Evolutionary conservation across 148 eudicot species (phyloP).

Genomic region (Camellia granthamiana): DNA sequence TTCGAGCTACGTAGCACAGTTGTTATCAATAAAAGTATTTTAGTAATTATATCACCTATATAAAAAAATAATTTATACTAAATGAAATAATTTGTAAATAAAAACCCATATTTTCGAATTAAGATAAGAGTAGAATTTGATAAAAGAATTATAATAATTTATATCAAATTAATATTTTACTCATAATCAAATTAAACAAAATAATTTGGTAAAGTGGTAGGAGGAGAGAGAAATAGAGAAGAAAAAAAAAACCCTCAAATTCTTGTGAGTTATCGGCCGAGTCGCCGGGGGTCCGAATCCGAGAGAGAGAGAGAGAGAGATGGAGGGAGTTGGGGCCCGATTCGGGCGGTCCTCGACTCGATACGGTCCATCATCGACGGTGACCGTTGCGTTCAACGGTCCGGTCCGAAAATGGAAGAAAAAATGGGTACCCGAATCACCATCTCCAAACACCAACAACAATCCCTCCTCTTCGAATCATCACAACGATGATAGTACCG

Average conservation of each 20-base stretch:
- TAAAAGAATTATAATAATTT: no score
- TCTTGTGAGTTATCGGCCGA: conserved; percentile 13
- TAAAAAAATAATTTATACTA: no score
- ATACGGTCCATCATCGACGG: conserved; percentile 57
- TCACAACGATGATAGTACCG: conserved; percentile 14
- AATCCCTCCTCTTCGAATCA: conserved; percentile 16
- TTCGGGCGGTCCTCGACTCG: conserved; percentile 76
- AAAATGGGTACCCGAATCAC: conserved; percentile 64
- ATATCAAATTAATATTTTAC: no score
- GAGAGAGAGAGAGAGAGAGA: conserved; percentile 10
- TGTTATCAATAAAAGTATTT: no score
- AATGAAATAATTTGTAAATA: no score
- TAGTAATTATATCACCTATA: no score
- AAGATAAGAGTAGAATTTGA: no score
- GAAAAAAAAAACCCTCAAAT: not conserved
- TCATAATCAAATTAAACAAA: no score
- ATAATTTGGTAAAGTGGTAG: no score
- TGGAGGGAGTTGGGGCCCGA: conserved; percentile 92
- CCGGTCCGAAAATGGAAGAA: conserved; percentile 93
- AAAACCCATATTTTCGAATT: no score
- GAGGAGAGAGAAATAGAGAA: not conserved
- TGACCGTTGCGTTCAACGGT: conserved; percentile 45
- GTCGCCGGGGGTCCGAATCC: not conserved
- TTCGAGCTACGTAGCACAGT: no score
- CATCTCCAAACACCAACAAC: conserved; percentile 3